Evolutionary conservation across 2,329 filamentous ascomycete species (phyloP), one percentile per base, ranked within the genome.

Genomic region (Aureobasidium sp.): DNA sequence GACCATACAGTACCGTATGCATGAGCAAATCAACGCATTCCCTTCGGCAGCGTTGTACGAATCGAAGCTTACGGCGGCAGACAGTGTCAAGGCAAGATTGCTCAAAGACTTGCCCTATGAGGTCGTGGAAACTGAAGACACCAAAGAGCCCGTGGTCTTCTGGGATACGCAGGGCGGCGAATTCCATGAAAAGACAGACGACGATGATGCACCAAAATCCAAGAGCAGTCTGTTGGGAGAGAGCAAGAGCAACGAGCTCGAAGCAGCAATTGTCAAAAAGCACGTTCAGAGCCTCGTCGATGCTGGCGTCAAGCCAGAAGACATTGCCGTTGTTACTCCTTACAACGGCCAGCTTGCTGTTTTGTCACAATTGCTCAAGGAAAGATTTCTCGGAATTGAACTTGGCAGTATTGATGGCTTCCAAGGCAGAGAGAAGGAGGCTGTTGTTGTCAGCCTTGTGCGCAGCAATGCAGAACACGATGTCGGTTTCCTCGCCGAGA

Each of bases 321-420:
- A 96, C 64, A 90, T 98, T 62, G 93, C 91, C 1, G 84, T 97
- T 11, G 84, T 98, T 50, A 96, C 93, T 42, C 93, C 93, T 34
- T 98, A 98, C 71, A 97, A 96, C 71, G 93, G 88, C 12, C 93
- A 93, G 78, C 79, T 96, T 30, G 85, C 86, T 4, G 71, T 94
- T 10, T 74, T 97, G 48, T 84, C 89, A 11, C 73, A 77, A 32
- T 77, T 85, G 59, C 77, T 98, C 45, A 93, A 91, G 65, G 87
- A 93, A 56, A 74, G 76, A 34, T 95, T 86, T 62, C 86, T 86
- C 0, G 89, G 86, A 11, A 82, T 98, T 47, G 93, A 98, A 68
- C 76, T 98, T n/a, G 93, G 93, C 29, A 95, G 89, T 62, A 88
- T 98, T 2, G 93, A 98, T 68, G 93, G 91, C 2, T 98, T 98